Base-by-base conservation (phyloP, 495 filamentous ascomycete genomes). In the Aspergillus homomorphus region DNA sequence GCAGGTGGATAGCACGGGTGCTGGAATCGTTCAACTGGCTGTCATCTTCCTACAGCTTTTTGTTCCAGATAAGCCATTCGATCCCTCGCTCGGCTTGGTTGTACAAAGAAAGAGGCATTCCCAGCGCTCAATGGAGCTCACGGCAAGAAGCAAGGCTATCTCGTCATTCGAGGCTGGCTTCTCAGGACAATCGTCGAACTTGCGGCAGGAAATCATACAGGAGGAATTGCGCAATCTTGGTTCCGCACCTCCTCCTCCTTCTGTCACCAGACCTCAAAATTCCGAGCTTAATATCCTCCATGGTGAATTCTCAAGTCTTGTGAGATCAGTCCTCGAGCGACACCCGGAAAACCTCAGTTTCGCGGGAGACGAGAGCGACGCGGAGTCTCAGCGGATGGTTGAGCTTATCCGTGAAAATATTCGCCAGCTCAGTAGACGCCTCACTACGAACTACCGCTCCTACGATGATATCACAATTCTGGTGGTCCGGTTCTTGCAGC, bases 381-480 rank as follows among this genome's bases (percentile, higher is more conserved):
- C 59, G 0, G 63, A 65, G 33, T 70, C 69, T 22, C 51, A 70
- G 24, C 62, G 69, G 46, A 71, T 66, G 58, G 64, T 72, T 74
- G 84, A 64, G 16, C 74, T 91, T 12, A 72, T 93, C 20, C 82
- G 86, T 61, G 82, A 80, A 43, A 96, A 96, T 64, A 76, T 96
- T 15, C 76, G 73, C 7, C 84, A 88, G 55, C 79, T 96, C 10
- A 82, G 85, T 41, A 68, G 69, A 20, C 82, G 92, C 42, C 77
- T 98, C 23, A 79, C 75, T 1, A 73, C 80, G 1, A 77, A 84
- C 20, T 92, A 89, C 67, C 80, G 83, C 44, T 84, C 82, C 30
- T 98, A 96, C 62, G 88, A 89, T 54, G 94, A 99, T 69, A 79
- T 98, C 50, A 88, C 87, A 0, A 78, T 80, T 49, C 92, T 92